Conservation (phyloP, 768 basidiomycete genomes). For the Collybiopsis confluens region DNA sequence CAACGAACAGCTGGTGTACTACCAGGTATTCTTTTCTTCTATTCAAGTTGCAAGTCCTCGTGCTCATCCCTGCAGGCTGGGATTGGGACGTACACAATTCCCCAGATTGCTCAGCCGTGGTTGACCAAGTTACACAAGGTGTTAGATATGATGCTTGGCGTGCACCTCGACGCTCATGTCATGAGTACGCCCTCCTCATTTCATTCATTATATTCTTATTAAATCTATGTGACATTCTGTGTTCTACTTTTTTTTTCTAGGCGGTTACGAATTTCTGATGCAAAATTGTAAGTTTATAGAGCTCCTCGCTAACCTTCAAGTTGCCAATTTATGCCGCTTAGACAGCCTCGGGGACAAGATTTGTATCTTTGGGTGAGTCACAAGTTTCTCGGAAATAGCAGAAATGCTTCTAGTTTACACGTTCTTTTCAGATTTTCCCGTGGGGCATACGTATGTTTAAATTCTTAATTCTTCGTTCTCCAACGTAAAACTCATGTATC, state of each 20-base stretch:
- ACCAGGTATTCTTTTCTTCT: background rate
- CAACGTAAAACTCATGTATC: slow-evolving; percentile 54
- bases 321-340: slow-evolving; percentile 17
- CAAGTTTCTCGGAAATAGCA: background rate
- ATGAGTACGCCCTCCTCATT: slow-evolving; percentile 36
- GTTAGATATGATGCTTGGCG: slow-evolving; percentile 36
- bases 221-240: slow-evolving; percentile 10
- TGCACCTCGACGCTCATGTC: slow-evolving; percentile 48
- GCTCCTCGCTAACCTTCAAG: too few species aligned
- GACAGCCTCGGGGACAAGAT: slow-evolving; percentile 30
- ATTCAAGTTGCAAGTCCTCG: background rate
- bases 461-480: background rate
- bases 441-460: slow-evolving; percentile 50
- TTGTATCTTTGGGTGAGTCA: slow-evolving; percentile 24
- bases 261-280: slow-evolving; percentile 61
- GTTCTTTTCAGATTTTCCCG: slow-evolving; percentile 46
- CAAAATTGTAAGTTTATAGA: slow-evolving; percentile 51
- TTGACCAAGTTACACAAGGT: slow-evolving; percentile 30
- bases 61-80: slow-evolving; percentile 41
- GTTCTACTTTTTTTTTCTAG: too few species aligned
- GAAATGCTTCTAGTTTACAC: background rate
- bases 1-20: background rate
- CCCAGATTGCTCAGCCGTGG: slow-evolving; percentile 44
- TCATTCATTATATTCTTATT: too few species aligned
- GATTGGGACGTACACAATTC: slow-evolving; percentile 57